Evolutionary conservation across 2,329 filamentous ascomycete species (phyloP), one percentile per base, ranked within the genome.

Genomic region (Aureobasidium pullulans): DNA sequence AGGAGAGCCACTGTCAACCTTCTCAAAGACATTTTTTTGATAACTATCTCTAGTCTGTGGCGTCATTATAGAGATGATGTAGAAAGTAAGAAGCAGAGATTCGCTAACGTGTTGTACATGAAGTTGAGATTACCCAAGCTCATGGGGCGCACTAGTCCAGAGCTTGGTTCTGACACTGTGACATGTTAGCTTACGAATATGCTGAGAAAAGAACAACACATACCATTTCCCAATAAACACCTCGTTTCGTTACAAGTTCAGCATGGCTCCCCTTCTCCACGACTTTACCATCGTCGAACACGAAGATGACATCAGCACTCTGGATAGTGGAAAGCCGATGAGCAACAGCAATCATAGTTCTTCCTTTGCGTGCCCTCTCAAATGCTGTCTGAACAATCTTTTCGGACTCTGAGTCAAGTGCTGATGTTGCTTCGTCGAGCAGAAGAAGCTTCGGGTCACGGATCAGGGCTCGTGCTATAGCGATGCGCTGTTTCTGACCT

Each of bases 261-360:
- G 72, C 68, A 68, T 81, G 79, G 34, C 72, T 74, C 2, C 79
- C 79, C 62, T 74, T 72, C 48, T 80, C 79, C 6, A 77, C 75
- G 54, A 76, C 76, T 15, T 68, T 70, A 0, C 79, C 79, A 6
- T 72, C 74, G 60, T 82, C 79, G 19, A 81, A 73, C 59, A 77
- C 61, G 60, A 76, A 76, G 39, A 77, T 77, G 1, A 72, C 64
- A 62, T 77, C 75, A 16, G 75, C 74, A 48, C 68, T 68, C 9
- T 70, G 69, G 28, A 77, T 75, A 0, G 74, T 77, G 37, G 71
- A 64, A 31, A 77, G 61, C 4, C 75, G 67, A 66, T 77, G 75
- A 6, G 75, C 74, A 53, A 77, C 79, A 67, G 72, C 77, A 54
- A 77, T 69, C 8, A 75, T 71, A 1, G 75, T 77, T 64, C 66